Conservation (phyloP, 202 grass and related monocot species). For the Cymbopogon flexuosus region DNA sequence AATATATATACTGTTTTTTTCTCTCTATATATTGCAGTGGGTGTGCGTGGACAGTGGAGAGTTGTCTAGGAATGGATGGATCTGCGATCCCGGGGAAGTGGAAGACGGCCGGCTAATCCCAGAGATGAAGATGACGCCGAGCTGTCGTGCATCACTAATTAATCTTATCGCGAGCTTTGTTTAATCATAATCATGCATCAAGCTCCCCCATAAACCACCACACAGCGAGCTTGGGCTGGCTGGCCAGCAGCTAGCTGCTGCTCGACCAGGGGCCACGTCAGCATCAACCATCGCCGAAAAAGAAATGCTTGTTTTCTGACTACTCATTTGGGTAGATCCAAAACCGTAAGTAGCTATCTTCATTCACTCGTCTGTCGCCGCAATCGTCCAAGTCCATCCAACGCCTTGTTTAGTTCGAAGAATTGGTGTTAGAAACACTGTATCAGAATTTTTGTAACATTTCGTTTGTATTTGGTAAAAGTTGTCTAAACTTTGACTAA, state of each 20-base stretch:
- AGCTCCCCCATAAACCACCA: not conserved
- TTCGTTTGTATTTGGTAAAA: too few relatives aligned
- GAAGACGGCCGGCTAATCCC: conserved; percentile 1
- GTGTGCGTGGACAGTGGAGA: not conserved
- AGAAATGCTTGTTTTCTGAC: not conserved
- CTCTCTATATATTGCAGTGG: not conserved
- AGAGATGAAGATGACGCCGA: not conserved
- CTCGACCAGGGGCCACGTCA: conserved; percentile 13
- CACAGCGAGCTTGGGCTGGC: not conserved
- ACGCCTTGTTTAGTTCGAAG: too few relatives aligned
- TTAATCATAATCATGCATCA: not conserved
- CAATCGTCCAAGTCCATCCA: not conserved
- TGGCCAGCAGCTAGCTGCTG: not conserved
- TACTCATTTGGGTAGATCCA: not conserved
- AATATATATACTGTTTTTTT: not conserved
- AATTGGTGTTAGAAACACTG: too few relatives aligned
- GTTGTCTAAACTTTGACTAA: too few relatives aligned
- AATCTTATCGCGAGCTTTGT: conserved; percentile 29
- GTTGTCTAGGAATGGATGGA: not conserved
- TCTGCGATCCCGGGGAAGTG: conserved; percentile 14
- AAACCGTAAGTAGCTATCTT: conserved; percentile 33
- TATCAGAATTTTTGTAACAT: too few relatives aligned
- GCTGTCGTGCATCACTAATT: conserved; percentile 31
- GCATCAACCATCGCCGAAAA: conserved; percentile 20
- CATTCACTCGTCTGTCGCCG: not conserved